Evolutionary conservation across 306 rosid species (phyloP), one percentile per base, ranked within the genome.

Genomic region (Casuarina glauca): DNA sequence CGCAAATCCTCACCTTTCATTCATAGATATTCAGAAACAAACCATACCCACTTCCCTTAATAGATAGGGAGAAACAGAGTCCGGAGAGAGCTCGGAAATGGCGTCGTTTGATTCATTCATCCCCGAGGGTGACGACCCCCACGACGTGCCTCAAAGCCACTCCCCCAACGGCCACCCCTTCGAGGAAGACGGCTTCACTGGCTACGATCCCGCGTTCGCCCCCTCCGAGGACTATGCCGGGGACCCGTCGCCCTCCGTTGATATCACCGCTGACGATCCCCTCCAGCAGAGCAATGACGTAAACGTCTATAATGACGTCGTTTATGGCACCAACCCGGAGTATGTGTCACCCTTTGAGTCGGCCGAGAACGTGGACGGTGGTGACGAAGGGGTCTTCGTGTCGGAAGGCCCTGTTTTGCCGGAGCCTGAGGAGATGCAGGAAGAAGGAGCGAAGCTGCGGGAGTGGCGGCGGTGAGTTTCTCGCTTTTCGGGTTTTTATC

Each of bases 401-500:
- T 84, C 93, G 0, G 84, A 78, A 0, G 96, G 88, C 1, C 97
- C 97, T 1, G 10, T 91, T 35, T 89, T 93, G 46, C 97, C 97
- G 1, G 90, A 90, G 16, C 97, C 84, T 0, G 73, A 75, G 58
- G 88, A 77, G 44, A 93, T 93, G 97, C 88, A 79, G 9, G 98
- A 93, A 87, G 98, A 93, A 84, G 88, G 95, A 45, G 60, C 12
- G 71, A 93, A 91, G 1, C 80, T 91, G 69, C 93, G 93, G n/a
- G 98, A 91, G 78, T 91, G 98, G 98, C 87, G 98, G 52, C 91
- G 93, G 98, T 93, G 45, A 74, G 87, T 83, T 82, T 68, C 72
- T 36, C 46, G 50, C 3, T 38, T 41, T 64, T 16, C 20, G 11
- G 11, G 19, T 39, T 50, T 3, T 20, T 19, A n/a, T 39, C 44